phyloP scores from a whole-genome alignment of 2,329 filamentous ascomycete species.

The Fusarium sp. region DNA sequence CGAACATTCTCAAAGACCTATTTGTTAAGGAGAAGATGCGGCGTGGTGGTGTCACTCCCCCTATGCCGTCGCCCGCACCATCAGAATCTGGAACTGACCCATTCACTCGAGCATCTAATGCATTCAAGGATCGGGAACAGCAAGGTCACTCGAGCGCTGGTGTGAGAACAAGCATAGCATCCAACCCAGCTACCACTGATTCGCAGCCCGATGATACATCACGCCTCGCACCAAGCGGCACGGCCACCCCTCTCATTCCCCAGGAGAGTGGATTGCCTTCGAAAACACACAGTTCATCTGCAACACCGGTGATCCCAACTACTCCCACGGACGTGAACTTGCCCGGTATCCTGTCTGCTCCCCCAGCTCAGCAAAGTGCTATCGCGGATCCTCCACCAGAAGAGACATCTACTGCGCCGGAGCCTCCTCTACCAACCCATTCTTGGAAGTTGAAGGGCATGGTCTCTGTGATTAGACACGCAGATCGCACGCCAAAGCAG shows the following conservation, averaged over 20 bases:
- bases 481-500: conserved; percentile 96
- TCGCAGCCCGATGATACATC: conserved; percentile 42
- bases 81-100: conserved; percentile 60
- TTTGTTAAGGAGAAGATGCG: conserved; percentile 84
- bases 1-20: conserved; percentile 85
- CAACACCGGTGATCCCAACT: conserved; percentile 51
- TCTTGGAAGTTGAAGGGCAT: conserved; percentile 99
- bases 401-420: conserved; percentile 56
- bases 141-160: conserved; percentile 30
- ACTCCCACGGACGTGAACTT: conserved; percentile 47
- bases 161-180: conserved; percentile 46
- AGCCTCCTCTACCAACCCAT: conserved; percentile 81
- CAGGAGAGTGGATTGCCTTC: conserved; percentile 48
- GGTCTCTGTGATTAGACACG: conserved; percentile 95
- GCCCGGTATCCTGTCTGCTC: conserved; percentile 48
- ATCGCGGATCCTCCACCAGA: conserved; percentile 48
- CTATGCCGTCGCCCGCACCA: conserved; percentile 61
- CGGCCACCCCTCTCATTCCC: conserved; percentile 47
- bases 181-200: conserved; percentile 38
- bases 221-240: conserved; percentile 42
- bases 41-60: conserved; percentile 68
- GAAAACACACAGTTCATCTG: conserved; percentile 51
- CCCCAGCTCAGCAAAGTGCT: conserved; percentile 45
- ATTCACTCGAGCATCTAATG: conserved; percentile 49
- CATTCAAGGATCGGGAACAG: conserved; percentile 55